Percentiles rank a stretch among this genome's conserved stretches.
phyloP scores from a whole-genome alignment of 2,329 filamentous ascomycete genomes.

The Colletotrichum cuscutae region DNA sequence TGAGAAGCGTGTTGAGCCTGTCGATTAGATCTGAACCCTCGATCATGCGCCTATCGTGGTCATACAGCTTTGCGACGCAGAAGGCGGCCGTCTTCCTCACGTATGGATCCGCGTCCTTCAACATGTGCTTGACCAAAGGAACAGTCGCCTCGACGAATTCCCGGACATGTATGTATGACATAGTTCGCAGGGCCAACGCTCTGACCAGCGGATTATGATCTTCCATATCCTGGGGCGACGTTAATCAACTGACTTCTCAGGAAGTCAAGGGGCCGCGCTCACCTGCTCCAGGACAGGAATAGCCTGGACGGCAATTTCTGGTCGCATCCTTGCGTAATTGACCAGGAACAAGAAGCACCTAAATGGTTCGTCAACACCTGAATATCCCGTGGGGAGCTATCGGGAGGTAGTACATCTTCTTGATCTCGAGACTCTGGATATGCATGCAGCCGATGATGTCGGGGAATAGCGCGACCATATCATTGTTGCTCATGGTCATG shows the following conservation, averaged over 20 bases:
- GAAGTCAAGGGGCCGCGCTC: conserved; percentile 42
- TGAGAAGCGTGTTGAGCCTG: conserved; percentile 85
- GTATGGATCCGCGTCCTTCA: conserved; percentile 91
- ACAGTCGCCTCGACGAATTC: conserved; percentile 95
- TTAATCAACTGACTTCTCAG: conserved; percentile 31
- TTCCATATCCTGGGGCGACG: conserved; percentile 79
- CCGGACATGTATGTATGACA: conserved; percentile 96
- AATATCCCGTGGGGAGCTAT: neutral
- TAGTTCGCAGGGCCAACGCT: conserved; percentile 90
- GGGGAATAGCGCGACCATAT: conserved; percentile 97
- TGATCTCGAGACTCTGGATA: conserved; percentile 94
- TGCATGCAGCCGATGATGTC: conserved; percentile 97
- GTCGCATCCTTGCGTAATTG: conserved; percentile 95
- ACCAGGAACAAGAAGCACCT: conserved; percentile 99
- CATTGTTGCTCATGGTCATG: conserved; percentile 99
- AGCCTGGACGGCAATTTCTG: conserved; percentile 92
- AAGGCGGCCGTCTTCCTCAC: conserved; percentile 97
- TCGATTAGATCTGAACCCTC: conserved; percentile 94
- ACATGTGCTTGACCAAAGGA: conserved; percentile 81
- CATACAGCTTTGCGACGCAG: conserved; percentile 96
- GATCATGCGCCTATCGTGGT: conserved; percentile 91
- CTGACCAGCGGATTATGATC: conserved; percentile 92
- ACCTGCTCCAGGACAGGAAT: conserved; percentile 87
- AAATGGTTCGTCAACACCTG: conserved; percentile 18
- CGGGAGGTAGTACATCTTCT: conserved; percentile 84